Evolutionary conservation across 1,284 basidiomycete species (phyloP).

Genomic region (Cutaneotrichosporon sp.): DNA sequence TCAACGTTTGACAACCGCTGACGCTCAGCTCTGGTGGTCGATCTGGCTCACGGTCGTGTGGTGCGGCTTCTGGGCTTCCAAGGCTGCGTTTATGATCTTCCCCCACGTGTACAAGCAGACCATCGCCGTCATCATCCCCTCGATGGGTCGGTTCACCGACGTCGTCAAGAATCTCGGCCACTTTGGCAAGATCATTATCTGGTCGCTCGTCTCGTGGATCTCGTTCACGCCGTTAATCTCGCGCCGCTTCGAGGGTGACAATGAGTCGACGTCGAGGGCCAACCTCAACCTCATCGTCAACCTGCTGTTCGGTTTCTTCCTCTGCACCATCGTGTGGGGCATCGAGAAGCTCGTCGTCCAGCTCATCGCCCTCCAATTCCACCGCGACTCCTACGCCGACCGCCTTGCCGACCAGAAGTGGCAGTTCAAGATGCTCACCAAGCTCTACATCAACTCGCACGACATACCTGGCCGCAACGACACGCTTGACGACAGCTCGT

Average conservation of each 20-base stretch:
- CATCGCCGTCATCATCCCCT: conserved; percentile 70
- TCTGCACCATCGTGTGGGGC: conserved; percentile 71
- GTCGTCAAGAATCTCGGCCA: conserved; percentile 69
- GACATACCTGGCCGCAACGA: conserved; percentile 70
- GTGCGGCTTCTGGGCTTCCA: conserved; percentile 81
- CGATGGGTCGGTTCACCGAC: conserved; percentile 70
- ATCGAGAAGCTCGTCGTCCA: conserved; percentile 87
- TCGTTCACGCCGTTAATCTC: conserved; percentile 67
- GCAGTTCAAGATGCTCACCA: conserved; percentile 70
- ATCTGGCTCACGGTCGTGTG: conserved; percentile 79
- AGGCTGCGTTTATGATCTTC: conserved; percentile 65
- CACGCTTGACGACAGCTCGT: conserved; percentile 59
- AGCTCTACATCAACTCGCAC: conserved; percentile 74
- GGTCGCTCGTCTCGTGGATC: conserved; percentile 69
- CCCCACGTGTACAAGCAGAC: conserved; percentile 65
- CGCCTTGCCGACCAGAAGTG: conserved; percentile 82
- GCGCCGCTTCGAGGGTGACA: conserved; percentile 11
- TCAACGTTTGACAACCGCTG: neutral
- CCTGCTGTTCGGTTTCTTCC: conserved; percentile 68
- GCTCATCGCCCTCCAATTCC: conserved; percentile 74
- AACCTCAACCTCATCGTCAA: conserved; percentile 33
- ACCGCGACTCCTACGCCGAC: conserved; percentile 85
- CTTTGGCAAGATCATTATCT: conserved; percentile 66
- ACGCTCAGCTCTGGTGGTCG: conserved; percentile 70
- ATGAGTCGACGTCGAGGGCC: conserved; percentile 25